Evolutionary conservation across 371 early-diverging fungal species (phyloP), one percentile per base, ranked within the genome.

Genomic region (Mortierella sp.): DNA sequence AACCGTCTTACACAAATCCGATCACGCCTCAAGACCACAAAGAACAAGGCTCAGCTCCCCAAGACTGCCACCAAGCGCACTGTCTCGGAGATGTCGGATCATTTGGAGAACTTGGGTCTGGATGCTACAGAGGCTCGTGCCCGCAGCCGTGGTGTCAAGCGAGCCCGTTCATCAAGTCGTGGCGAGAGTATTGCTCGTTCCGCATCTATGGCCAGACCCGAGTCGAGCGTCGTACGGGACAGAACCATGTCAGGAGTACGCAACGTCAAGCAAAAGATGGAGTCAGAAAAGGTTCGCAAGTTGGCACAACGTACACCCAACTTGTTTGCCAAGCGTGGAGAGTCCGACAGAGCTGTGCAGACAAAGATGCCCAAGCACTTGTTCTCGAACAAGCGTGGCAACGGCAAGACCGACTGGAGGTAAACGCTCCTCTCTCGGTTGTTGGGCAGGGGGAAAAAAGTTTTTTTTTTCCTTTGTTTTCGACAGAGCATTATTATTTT

Each of bases 321-420:
- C 84, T 86, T 91, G 75, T 80, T 89, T 67, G 98, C 96, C 69
- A 94, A 93, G 80, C 89, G 90, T 43, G 98, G 98, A 76, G 99
- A 99, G 85, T 86, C 96, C 32, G 99, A 99, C 83, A 91, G 99
- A 78, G 85, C 83, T 26, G 96, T 98, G 60, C 83, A 84, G 62
- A 90, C 89, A 69, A 97, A 96, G 90, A 93, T 92, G 94, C 99
- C 99, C 66, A 97, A 97, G 90, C 99, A 99, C 83, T 88, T 99
- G 89, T 97, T 97, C 84, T 86, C 95, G 47, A 96, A 97, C 79
- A 99, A 99, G 89, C 89, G 96, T 68, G 87, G 89, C 63, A 87
- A 86, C 67, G 96, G 96, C 69, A 89, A 91, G 56, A 90, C 89
- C 78, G 96, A 96, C 84, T 90, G 94, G 64, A 93, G 97, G 85